Evolutionary conservation across 1,284 basidiomycete species (phyloP), one percentile per base, ranked within the genome.

Genomic region (Caloboletus firmus): DNA sequence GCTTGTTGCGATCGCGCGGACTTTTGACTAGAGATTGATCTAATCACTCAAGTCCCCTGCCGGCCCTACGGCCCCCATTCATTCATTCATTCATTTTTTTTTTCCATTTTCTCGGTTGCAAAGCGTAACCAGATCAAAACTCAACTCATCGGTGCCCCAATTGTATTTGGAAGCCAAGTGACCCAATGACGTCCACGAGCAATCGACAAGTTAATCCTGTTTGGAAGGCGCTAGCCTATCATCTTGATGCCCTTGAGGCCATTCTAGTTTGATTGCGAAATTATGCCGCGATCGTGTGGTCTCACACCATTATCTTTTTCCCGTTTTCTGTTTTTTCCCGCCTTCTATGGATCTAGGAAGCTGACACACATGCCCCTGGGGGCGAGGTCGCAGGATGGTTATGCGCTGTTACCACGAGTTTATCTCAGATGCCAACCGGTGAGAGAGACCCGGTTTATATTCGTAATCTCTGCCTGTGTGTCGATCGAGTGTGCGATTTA

Each of bases 1-100:
- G 66, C 52, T 55, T 51, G 52, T 52, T 55, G 55, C 52, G 56
- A 70, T 70, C 66, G 66, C 55, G 65, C 65, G 68, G 68, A 68
- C 54, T n/a, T 60, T 55, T 48, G 39, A 49, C 49, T 41, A 47
- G 31, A 50, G 46, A 55, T 52, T 59, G 66, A 65, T 68, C 64
- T 53, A 66, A 68, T 67, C 65, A 55, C 40, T 51, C 31, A 42
- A 49, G 26, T 36, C 49, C 49, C 43, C 57, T 64, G 47, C 51
- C 61, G 48, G 62, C 18, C 36, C 40, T 58, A 45, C 66, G 62
- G 54, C 56, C 65, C 61, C 65, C 63, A 49, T 48, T 44, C 32
- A n/a, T 54, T 42, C 43, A 15, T 40, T 12, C 4, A 24, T 34
- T 35, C 44, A 52, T 61, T 8, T 36, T 34, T 35, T 45, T 54